A percentile compares a stretch with the other conserved stretches of the same genome.
Evolutionary conservation across 2,329 filamentous ascomycete species (phyloP).

Genomic region (Camptophora hylomeconis): DNA sequence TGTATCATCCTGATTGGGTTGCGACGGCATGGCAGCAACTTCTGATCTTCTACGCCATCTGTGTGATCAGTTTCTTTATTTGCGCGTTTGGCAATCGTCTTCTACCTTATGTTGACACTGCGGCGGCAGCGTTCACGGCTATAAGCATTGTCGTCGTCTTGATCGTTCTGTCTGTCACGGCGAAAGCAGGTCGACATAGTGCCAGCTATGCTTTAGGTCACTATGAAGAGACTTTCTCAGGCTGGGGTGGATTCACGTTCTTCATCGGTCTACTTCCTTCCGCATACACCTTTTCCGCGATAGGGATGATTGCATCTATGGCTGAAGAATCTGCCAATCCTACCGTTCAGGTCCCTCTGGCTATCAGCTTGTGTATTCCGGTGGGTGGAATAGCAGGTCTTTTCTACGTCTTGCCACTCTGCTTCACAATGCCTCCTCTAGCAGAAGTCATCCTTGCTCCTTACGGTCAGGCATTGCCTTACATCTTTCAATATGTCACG

Average conservation of each 20-base stretch:
- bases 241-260: slow-evolving; percentile 48
- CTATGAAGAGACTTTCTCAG: slow-evolving; percentile 43
- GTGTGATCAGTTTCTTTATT: slow-evolving; percentile 50
- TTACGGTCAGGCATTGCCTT: slow-evolving; percentile 36
- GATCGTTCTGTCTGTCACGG: slow-evolving; percentile 43
- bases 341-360: slow-evolving; percentile 38
- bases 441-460: slow-evolving; percentile 36
- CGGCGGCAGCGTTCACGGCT: slow-evolving; percentile 43
- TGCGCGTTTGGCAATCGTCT: slow-evolving; percentile 55
- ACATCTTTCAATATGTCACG: slow-evolving; percentile 38
- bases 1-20: slow-evolving; percentile 42
- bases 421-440: slow-evolving; percentile 36
- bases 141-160: slow-evolving; percentile 44
- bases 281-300: slow-evolving; percentile 45
- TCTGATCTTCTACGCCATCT: slow-evolving; percentile 58
- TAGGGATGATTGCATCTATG: slow-evolving; percentile 52
- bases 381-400: slow-evolving; percentile 42
- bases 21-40: slow-evolving; percentile 53
- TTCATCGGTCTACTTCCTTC: slow-evolving; percentile 49
- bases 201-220: slow-evolving; percentile 40
- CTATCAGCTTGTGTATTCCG: slow-evolving; percentile 39
- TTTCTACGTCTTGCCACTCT: slow-evolving; percentile 43
- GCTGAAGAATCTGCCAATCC: slow-evolving; percentile 46
- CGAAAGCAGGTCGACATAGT: slow-evolving; percentile 40
- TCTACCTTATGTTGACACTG: slow-evolving; percentile 49